Conservation (phyloP, 441 rosid species). For the Daphne laureola region DNA sequence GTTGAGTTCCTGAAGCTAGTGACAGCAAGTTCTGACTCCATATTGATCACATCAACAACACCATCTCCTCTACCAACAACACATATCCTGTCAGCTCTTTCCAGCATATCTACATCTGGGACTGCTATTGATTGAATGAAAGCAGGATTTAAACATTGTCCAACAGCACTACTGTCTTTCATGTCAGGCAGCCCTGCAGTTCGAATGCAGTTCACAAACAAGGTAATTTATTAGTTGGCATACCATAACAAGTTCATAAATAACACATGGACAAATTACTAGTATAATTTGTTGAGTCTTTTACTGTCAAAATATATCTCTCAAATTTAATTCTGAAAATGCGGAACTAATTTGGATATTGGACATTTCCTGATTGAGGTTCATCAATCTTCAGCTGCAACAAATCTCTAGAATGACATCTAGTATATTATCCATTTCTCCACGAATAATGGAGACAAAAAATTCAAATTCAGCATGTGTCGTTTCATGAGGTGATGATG, state of each 20-base stretch:
- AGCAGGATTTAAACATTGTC: conserved; percentile 82
- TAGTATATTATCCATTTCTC: no score
- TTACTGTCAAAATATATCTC: neutral
- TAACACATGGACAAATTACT: neutral
- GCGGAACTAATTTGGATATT: neutral
- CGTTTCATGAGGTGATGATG: no score
- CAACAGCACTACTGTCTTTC: conserved; percentile 25
- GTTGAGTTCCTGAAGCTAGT: conserved; percentile 25
- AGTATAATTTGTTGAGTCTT: neutral
- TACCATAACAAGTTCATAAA: neutral
- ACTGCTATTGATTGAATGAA: conserved; percentile 79
- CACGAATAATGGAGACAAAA: no score
- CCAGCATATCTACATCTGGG: conserved; percentile 71
- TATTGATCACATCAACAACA: conserved; percentile 51
- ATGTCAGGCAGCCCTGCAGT: conserved; percentile 42
- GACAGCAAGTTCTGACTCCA: conserved; percentile 54
- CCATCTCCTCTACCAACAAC: conserved; percentile 88
- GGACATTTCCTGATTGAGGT: neutral
- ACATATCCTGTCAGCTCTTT: conserved; percentile 54
- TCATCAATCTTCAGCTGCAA: no score
- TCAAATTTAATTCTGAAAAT: neutral
- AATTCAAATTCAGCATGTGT: no score
- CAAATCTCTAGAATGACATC: no score
- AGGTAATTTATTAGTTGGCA: neutral
- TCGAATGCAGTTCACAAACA: conserved; percentile 2